Evolutionary conservation across 225 moss, liverwort and hornwort genomes (phyloP).

Genomic region (Pseudisothecium myosuroides): DNA sequence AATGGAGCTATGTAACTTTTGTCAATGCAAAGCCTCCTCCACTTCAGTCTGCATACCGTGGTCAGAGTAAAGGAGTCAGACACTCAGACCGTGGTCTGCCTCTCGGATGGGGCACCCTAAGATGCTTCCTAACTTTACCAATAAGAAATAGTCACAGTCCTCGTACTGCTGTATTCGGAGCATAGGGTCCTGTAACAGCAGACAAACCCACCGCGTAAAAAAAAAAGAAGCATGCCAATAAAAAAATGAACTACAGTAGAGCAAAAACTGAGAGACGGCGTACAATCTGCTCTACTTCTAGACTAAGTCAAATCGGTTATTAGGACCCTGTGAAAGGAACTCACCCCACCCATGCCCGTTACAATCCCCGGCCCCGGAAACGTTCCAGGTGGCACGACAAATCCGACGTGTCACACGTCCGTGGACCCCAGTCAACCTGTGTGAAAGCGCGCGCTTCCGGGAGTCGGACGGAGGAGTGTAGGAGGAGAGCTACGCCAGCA

Average conservation of each 20-base stretch:
- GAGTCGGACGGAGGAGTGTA: neutral
- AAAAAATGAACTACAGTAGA: too few relatives aligned
- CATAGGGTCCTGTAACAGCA: neutral
- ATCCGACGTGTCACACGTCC: neutral
- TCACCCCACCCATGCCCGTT: neutral
- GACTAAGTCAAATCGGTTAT: neutral
- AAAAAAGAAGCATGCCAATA: neutral
- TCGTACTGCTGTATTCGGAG: neutral
- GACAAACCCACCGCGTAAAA: neutral
- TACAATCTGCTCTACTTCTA: neutral
- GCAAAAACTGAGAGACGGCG: neutral
- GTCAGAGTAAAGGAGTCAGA: neutral
- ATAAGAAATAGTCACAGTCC: neutral
- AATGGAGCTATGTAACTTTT: too few relatives aligned
- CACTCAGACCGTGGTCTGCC: too few relatives aligned
- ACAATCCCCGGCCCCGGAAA: neutral
- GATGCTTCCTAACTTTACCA: neutral
- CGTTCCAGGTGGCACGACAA: neutral
- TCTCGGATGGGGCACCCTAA: neutral
- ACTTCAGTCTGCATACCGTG: neutral
- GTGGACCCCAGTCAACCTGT: neutral
- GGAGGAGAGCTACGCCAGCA: neutral
- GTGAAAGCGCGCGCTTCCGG: neutral
- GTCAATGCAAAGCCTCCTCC: neutral
- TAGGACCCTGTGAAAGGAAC: too few relatives aligned